Evolutionary conservation across 106 monocot genomes (phyloP).

Genomic region (Gastrodia elata): DNA sequence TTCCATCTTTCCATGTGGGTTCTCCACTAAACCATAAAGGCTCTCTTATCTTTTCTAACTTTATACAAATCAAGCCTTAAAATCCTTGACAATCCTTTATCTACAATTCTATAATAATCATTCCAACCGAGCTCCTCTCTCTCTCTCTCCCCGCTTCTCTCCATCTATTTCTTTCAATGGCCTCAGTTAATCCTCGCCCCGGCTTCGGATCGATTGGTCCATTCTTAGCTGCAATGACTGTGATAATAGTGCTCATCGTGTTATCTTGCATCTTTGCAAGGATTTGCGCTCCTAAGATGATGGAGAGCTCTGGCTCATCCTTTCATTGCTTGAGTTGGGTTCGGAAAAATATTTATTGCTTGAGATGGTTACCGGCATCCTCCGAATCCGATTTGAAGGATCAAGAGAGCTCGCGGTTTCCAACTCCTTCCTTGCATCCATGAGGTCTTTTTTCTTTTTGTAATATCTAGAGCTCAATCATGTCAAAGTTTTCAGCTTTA

Average conservation of each 20-base stretch:
- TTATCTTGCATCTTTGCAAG: conserved; percentile 21
- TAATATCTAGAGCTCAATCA: neutral
- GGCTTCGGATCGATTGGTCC: conserved; percentile 20
- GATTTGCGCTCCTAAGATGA: neutral
- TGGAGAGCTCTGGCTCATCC: conserved; percentile 1
- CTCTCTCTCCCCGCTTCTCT: neutral
- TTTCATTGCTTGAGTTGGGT: conserved; percentile 1
- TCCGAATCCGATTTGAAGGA: neutral
- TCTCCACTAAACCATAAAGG: conserved; percentile 8
- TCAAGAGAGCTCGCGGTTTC: neutral
- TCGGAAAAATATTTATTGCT: no score
- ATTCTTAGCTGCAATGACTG: conserved; percentile 28
- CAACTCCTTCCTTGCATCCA: conserved; percentile 1
- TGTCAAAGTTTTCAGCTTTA: neutral
- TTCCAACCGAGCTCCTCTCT: neutral
- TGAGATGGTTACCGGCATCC: neutral
- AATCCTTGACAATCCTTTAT: neutral
- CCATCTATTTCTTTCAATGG: conserved; percentile 5
- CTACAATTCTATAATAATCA: neutral
- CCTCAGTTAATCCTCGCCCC: neutral
- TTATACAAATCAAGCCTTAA: neutral
- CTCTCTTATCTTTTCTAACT: conserved; percentile 3
- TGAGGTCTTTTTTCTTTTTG: neutral
- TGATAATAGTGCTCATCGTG: conserved; percentile 18
- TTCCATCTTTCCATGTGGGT: conserved; percentile 3